Evolutionary conservation across 768 basidiomycete species (phyloP), one percentile per base, ranked within the genome.

Genomic region (Amanita muscaria): DNA sequence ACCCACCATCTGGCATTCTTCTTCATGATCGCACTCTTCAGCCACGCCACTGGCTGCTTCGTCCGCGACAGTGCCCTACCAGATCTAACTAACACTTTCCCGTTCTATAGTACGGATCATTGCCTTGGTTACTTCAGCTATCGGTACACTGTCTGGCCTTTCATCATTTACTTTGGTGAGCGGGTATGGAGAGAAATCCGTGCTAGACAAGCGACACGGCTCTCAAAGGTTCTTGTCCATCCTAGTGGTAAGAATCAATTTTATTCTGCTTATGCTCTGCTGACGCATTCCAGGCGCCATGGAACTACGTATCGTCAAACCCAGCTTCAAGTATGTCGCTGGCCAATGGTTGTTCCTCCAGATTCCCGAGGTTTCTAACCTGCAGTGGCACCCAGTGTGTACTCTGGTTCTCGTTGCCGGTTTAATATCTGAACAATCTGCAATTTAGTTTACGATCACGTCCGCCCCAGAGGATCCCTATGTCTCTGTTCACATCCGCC

Each of bases 301-400:
- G 88, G 90, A 96, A 62, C 72, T 96, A 36, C 84, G 90, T 37
- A 92, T 96, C 57, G 63, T 83, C 59, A 96, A 96, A 65, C 86
- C 88, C 5, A 85, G 81, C 59, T 87, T 96, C 73, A 88, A 83
- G 58, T 93, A 96, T 64, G 83, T 82, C 39, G 76, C 88, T 24
- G 90, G 90, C 9, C 88, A 92, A 67, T 93, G 90, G 90, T 67
- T 92, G 21, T 93, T 89, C 68, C 65, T 92, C 51, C 84, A 90
- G 55, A 78, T 92, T 11, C 91, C 93, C 3, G 88, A 91, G 34
- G 63, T 96, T 9, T 92, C 89, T 33, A 62, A 55, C 15, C 80
- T 74, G 60, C 90, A 96, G 59, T 97, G 91, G 91, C 92, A 94
- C 64, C 92, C 93, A n/a, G 90, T 92, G 53, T 56, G 86, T 72